Conservation (phyloP, 2,329 filamentous ascomycete species). For the Cylindrodendrum hubeiense region DNA sequence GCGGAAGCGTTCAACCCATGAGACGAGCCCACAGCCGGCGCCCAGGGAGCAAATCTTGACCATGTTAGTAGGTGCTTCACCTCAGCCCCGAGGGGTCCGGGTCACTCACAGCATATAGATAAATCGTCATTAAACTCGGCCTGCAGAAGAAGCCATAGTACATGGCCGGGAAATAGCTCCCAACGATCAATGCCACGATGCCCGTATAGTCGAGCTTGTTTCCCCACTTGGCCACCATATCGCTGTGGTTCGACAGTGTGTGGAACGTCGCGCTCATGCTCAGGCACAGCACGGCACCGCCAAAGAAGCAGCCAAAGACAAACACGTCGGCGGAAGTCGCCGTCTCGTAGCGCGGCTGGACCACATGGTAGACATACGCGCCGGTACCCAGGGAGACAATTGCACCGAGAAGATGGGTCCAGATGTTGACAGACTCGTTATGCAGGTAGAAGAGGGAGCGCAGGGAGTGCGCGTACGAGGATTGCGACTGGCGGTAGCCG, state of each 20-base stretch:
- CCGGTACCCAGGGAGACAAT: slow-evolving; percentile 66
- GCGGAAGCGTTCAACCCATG: slow-evolving; percentile 85
- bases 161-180: slow-evolving; percentile 88
- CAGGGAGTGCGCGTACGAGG: slow-evolving; percentile 61
- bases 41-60: slow-evolving; percentile 82
- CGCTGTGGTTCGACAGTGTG: slow-evolving; percentile 86
- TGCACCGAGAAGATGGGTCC: slow-evolving; percentile 75
- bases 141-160: slow-evolving; percentile 88
- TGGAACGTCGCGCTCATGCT: slow-evolving; percentile 90
- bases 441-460: slow-evolving; percentile 66
- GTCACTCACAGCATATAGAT: slow-evolving; percentile 78
- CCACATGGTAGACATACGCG: slow-evolving; percentile 65
- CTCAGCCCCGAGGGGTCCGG: background rate
- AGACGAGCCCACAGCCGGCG: slow-evolving; percentile 79
- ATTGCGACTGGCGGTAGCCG: slow-evolving; percentile 65
- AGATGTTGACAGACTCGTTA: slow-evolving; percentile 74
- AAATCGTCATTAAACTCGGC: slow-evolving; percentile 73
- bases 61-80: slow-evolving; percentile 31
- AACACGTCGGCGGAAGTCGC: slow-evolving; percentile 74
- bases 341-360: slow-evolving; percentile 75
- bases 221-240: slow-evolving; percentile 81
- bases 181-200: slow-evolving; percentile 91
- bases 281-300: slow-evolving; percentile 78
- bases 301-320: slow-evolving; percentile 84
- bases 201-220: slow-evolving; percentile 97